Conservation (phyloP, 2,329 filamentous ascomycete genomes). For the Venturia pyrina region DNA sequence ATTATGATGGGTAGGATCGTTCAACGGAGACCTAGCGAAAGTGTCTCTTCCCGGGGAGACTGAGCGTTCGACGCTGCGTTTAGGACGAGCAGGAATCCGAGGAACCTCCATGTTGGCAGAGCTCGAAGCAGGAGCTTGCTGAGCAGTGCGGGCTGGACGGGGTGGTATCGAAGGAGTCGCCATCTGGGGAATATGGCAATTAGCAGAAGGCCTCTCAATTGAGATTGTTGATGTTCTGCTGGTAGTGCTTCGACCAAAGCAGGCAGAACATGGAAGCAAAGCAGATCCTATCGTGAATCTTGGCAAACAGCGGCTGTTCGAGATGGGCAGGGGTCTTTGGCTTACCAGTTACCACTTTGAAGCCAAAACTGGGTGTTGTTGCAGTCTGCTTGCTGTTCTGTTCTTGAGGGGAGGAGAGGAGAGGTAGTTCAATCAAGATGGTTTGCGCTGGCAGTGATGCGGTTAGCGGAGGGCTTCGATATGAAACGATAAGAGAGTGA, state of each 20-base stretch:
- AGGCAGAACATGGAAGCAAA: too few relatives aligned
- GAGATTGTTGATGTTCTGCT: too few relatives aligned
- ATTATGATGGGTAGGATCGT: slow-evolving; percentile 48
- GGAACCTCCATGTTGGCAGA: slow-evolving; percentile 47
- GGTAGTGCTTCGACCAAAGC: too few relatives aligned
- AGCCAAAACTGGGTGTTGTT: neutral
- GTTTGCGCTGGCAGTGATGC: neutral
- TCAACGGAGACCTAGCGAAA: slow-evolving; percentile 78
- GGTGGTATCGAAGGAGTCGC: slow-evolving; percentile 51
- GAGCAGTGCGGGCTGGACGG: slow-evolving; percentile 46
- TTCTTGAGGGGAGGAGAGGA: neutral
- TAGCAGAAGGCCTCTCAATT: too few relatives aligned
- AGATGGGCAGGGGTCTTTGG: neutral
- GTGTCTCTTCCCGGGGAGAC: slow-evolving; percentile 66
- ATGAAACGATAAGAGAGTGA: neutral
- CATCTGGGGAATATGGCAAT: slow-evolving; percentile 21
- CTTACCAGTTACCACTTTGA: neutral
- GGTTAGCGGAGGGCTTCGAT: neutral
- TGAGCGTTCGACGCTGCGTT: slow-evolving; percentile 60
- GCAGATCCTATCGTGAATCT: neutral
- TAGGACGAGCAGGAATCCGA: slow-evolving; percentile 69
- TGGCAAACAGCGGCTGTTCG: neutral
- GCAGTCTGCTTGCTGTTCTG: neutral
- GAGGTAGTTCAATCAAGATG: neutral
- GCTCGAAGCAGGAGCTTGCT: slow-evolving; percentile 28